phyloP scores from a whole-genome alignment of 208 protist genomes.

The Strigomonas oncopelti region DNA sequence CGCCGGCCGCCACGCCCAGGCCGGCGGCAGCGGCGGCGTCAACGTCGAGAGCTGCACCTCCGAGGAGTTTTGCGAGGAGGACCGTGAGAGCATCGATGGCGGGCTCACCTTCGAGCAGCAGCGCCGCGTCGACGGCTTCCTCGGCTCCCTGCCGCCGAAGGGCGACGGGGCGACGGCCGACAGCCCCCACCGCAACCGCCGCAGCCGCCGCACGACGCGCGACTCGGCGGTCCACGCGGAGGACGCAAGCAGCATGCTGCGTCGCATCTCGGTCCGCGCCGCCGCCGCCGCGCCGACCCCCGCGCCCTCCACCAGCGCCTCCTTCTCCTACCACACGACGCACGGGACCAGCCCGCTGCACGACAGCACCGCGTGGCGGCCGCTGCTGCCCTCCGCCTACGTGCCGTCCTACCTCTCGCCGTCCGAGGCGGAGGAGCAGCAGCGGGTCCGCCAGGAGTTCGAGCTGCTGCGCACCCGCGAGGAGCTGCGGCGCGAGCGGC shows the following conservation, averaged over 20 bases:
- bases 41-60: constrained; percentile 41
- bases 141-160: constrained; percentile 17
- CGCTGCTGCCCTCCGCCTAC: no score
- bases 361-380: no score
- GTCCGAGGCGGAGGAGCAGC: neutral
- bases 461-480: constrained; percentile 24
- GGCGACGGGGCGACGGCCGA: constrained; percentile 6
- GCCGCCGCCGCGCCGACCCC: neutral
- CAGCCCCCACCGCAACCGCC: neutral
- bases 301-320: neutral
- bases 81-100: constrained; percentile 14
- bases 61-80: constrained; percentile 31
- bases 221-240: neutral
- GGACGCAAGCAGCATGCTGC: neutral
- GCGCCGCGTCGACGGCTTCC: constrained; percentile 3
- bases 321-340: neutral
- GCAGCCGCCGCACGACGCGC: neutral
- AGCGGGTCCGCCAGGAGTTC: constrained; percentile 24
- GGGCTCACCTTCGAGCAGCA: constrained; percentile 9
- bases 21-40: constrained; percentile 20
- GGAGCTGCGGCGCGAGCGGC: constrained; percentile 39
- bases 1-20: constrained; percentile 19
- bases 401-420: no score
- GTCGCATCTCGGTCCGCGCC: neutral
- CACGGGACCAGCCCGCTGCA: neutral